Evolutionary conservation across 1,284 basidiomycete species (phyloP), one percentile per base, ranked within the genome.

Genomic region (Rhodotorula sp.): DNA sequence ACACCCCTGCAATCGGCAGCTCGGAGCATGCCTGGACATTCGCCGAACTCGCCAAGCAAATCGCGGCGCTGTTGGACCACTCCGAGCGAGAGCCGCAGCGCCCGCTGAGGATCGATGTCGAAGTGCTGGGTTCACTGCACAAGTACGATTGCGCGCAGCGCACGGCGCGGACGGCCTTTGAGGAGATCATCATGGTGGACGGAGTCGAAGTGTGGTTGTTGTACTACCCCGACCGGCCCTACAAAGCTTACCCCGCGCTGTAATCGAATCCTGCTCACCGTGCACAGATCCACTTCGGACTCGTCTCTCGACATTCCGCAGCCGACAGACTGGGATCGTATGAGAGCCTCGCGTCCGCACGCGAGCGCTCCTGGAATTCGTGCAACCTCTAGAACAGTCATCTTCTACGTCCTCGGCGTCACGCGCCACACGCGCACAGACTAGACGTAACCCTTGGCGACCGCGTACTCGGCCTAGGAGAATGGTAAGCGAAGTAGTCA

Each of bases 381-480:
- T 43, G 38, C 38, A 43, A 43, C 38, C 10, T 43, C 38, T 43
- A 43, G 34, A 43, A 43, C 10, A 43, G 38, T 43, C 14, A 10
- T 8, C 34, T 34, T 43, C 38, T 43, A 43, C 38, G 10, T 43
- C 38, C 12, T 14, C 38, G 34, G 5, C 34, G 8, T 34, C 34
- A 34, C 8, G 38, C 38, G 38, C 12, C 38, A 12, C 38, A 43
- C 38, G 12, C 12, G 38, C 38, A 43, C 38, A 4, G 16, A 3
- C 48, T 4, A 74, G 43, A 76, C 60, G 52, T 72, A 70, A 50
- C 62, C 60, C 66, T 76, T 73, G 21, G 74, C 74, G 31, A 76
- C 72, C 19, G 74, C 74, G 72, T 74, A 74, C 62, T 76, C 74
- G 57, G 74, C 74, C 62, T 63, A 34, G n/a, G 50, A 28, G n/a